phyloP scores from a whole-genome alignment of 2,329 filamentous ascomycete species.

The Epichloe scottii region DNA sequence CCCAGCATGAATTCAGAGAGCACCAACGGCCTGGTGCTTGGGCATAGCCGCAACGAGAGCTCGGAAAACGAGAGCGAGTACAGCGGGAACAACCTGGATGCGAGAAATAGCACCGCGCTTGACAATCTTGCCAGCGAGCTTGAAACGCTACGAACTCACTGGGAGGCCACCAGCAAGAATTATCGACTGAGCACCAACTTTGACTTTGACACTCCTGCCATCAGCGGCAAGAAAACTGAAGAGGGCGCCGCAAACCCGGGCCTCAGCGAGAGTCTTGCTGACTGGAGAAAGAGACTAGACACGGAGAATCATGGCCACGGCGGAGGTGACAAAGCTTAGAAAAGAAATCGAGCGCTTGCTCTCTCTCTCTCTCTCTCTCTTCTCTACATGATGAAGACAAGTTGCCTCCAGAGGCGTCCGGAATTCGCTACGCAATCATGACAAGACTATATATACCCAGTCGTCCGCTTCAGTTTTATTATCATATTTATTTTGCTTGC shows the following conservation, averaged over 20 bases:
- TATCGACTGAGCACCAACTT: conserved; percentile 85
- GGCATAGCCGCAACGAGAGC: conserved; percentile 41
- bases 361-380: too few relatives aligned
- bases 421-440: conserved; percentile 18
- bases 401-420: background rate
- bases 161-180: conserved; percentile 92
- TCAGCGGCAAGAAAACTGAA: conserved; percentile 29
- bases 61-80: conserved; percentile 52
- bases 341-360: too few relatives aligned
- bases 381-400: background rate
- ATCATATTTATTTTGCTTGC: background rate
- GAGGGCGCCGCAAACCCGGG: conserved; percentile 29
- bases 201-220: conserved; percentile 54
- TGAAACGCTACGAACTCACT: conserved; percentile 78
- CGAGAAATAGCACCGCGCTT: conserved; percentile 54
- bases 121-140: conserved; percentile 88
- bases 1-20: conserved; percentile 28
- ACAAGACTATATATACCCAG: conserved; percentile 19
- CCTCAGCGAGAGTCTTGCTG: conserved; percentile 60
- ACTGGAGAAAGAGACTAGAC: conserved; percentile 71
- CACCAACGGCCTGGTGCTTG: conserved; percentile 24
- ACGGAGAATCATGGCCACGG: conserved; percentile 26
- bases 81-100: conserved; percentile 35
- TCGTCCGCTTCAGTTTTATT: conserved; percentile 12
- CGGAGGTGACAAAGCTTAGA: conserved; percentile 4